These are phyloP conservation scores for Posidonia oceanica DNA, from an alignment of 116 monocot species.

Conservation along the genomic window DNA sequence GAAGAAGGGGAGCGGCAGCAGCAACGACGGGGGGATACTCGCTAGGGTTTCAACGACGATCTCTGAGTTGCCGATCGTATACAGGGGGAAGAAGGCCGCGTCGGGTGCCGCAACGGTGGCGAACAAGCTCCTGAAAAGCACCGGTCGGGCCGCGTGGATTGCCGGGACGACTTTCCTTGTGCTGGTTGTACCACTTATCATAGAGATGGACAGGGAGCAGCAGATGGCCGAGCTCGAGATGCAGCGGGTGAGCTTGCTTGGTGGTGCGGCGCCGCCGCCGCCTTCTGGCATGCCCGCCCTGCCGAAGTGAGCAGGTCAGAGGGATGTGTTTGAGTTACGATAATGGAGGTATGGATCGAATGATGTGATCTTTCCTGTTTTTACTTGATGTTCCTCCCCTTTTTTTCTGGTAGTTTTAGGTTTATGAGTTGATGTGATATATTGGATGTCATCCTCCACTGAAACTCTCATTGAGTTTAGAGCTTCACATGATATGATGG, in stretches of 20 bases:
- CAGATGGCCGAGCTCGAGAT: constrained; percentile 91
- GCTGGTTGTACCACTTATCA: constrained; percentile 83
- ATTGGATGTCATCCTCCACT: too few relatives aligned
- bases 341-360: too few relatives aligned
- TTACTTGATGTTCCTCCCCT: too few relatives aligned
- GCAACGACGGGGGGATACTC: constrained; percentile 16
- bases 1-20: background rate
- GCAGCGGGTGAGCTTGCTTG: constrained; percentile 77
- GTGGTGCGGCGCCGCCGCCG: constrained; percentile 17
- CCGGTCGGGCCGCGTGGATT: constrained; percentile 88
- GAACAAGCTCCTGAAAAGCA: constrained; percentile 78
- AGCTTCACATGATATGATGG: too few relatives aligned
- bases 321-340: too few relatives aligned
- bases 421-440: too few relatives aligned
- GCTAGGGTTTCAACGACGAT: constrained; percentile 28
- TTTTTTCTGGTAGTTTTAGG: too few relatives aligned
- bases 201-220: constrained; percentile 96
- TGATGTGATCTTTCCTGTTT: too few relatives aligned
- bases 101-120: constrained; percentile 45
- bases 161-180: constrained; percentile 89
- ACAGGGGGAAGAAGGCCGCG: constrained; percentile 43
- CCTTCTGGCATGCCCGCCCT: constrained; percentile 13
- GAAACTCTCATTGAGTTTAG: too few relatives aligned
- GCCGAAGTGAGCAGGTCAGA: constrained; percentile 5
- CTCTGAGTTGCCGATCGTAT: constrained; percentile 56